Evolutionary conservation across 2,329 filamentous ascomycete species (phyloP).

Genomic region (Aspergillus tanneri): DNA sequence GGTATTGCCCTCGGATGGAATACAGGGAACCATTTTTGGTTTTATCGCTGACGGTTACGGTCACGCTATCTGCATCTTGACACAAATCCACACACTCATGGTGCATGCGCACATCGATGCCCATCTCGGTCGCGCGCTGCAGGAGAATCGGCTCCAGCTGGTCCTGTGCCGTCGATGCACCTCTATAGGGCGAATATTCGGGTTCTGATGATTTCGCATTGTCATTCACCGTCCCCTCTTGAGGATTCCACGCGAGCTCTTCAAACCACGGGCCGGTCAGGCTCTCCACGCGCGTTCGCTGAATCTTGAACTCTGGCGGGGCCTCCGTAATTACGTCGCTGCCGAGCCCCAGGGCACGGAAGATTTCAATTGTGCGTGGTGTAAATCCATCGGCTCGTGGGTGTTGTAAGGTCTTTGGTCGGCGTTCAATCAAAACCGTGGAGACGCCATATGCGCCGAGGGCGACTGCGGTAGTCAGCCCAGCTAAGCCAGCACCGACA

Average conservation of each 20-base stretch:
- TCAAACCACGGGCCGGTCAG: constrained; percentile 22
- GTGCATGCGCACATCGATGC: constrained; percentile 38
- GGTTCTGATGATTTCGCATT: no score
- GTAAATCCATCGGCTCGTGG: constrained; percentile 42
- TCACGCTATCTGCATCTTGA: constrained; percentile 28
- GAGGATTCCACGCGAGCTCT: constrained; percentile 20
- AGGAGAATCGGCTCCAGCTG: constrained; percentile 43
- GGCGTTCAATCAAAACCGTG: constrained; percentile 41
- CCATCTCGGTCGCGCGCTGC: constrained; percentile 31
- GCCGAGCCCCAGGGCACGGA: constrained; percentile 29
- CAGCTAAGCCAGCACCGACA: constrained; percentile 43
- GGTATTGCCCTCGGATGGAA: constrained; percentile 38
- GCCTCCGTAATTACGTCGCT: constrained; percentile 20
- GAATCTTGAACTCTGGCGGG: constrained; percentile 21
- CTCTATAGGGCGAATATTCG: constrained; percentile 25
- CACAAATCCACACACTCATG: constrained; percentile 27
- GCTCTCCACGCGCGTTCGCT: constrained; percentile 23
- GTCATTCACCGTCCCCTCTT: no score
- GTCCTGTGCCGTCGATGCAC: constrained; percentile 40
- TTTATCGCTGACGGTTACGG: constrained; percentile 21
- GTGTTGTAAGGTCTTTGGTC: constrained; percentile 35
- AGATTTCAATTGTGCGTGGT: constrained; percentile 41
- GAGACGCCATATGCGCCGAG: constrained; percentile 33
- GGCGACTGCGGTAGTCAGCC: constrained; percentile 41
- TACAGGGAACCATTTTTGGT: constrained; percentile 10